A percentile compares a stretch with the other conserved stretches of the same genome.
Conservation (phyloP, 345 rosid species). For the Boechera divaricarpa region DNA sequence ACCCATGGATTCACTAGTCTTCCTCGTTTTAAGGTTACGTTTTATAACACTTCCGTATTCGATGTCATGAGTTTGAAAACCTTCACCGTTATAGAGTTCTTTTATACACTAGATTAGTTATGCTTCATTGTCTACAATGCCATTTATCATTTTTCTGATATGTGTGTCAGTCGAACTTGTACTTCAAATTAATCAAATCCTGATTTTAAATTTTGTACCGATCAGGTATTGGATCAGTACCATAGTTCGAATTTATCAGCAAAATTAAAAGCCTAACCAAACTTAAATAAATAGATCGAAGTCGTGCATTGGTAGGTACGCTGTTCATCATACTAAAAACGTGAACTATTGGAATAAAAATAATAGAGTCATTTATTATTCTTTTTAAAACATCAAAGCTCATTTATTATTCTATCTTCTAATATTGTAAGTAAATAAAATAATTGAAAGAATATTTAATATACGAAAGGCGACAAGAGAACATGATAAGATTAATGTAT, state of each 20-base stretch:
- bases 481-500: background rate
- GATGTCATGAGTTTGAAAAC: conserved; percentile 9
- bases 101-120: background rate
- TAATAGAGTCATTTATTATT: background rate
- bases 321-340: conserved; percentile 9
- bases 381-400: background rate
- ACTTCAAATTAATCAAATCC: background rate
- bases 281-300: background rate
- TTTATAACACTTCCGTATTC: background rate
- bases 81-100: background rate
- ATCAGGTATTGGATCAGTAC: background rate
- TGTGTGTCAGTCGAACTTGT: background rate
- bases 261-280: background rate
- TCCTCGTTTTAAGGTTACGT: background rate
- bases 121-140: background rate
- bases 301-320: conserved; percentile 16
- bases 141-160: background rate
- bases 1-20: background rate
- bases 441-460: background rate
- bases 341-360: conserved; percentile 12
- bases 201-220: background rate
- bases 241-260: background rate
- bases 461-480: background rate
- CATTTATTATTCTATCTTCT: conserved; percentile 9
- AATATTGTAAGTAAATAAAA: background rate